Evolutionary conservation across 257 asterid genomes (phyloP), one percentile per base, ranked within the genome.

Genomic region (Oldenlandia corymbosa): DNA sequence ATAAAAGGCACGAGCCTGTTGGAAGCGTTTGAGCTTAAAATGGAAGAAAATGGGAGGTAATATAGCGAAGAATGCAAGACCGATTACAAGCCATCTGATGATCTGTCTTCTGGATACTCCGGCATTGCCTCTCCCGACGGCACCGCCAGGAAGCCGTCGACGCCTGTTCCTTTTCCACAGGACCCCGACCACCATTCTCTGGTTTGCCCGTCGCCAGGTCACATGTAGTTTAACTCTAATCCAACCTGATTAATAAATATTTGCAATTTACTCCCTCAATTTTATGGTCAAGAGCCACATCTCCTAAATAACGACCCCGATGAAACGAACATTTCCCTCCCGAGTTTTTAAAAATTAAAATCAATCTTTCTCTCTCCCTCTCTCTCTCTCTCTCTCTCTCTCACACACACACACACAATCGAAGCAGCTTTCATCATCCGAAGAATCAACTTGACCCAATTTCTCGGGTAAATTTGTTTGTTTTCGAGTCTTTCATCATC

Each of bases 21-120:
- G 79, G 74, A 83, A 82, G 64, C 82, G 87, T 46, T 93, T 92
- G 84, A 92, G 97, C 76, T 77, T 75, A 78, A 92, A 87, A 75
- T 92, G 95, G 77, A 92, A 85, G 80, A 79, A 92, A 66, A 89
- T 82, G 45, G 97, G 97, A 24, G 99, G 99, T 18, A 87, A 69
- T 61, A 89, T 74, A 26, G 95, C 85, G 36, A 92, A 37, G 55
- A 89, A 39, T 23, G 93, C 95, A 56, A 92, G 91, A 42, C 63
- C 65, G 36, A 84, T 70, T n/a, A 92, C 82, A 42, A 92, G 77
- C 78, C 79, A 79, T 67, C 83, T 81, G 58, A 81, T 61, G 58
- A 82, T 72, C 28, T 78, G 82, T 55, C 85, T 80, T 77, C 88
- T 77, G 66, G 64, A 71, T 55, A 52, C 50, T 51, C 27, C n/a